Base-by-base conservation (phyloP, 2,329 filamentous ascomycete genomes). In the Aspergillus pseudonomiae region DNA sequence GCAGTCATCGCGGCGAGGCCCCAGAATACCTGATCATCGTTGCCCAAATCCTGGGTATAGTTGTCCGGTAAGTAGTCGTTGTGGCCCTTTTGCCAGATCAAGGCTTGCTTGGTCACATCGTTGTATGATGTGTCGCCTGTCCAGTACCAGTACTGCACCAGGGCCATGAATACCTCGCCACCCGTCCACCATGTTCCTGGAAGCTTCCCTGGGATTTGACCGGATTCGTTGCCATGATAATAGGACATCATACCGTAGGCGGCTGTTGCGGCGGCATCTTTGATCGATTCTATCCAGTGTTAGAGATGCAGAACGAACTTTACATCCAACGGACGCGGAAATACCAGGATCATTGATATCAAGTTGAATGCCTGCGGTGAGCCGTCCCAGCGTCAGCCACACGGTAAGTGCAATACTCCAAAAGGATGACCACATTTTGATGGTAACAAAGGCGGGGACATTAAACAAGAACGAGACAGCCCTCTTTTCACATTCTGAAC, bases 171-270 rank as follows among this genome's bases (percentile, higher is more conserved):
- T 73, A 81, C 77, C 14, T 88, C 86, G 59, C 88, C 86, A 6
- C 87, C 87, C 73, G 92, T 87, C 89, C 89, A 92, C 89, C 89
- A 92, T 81, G 91, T 91, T 74, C 89, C 90, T 3, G 88, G 86
- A 36, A 93, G 79, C 61, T 84, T 77, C 54, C 85, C 85, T 10
- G 83, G 84, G 24, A 82, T 82, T 10, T 79, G 77, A 19, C 82
- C 83, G 1, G 83, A 80, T 54, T 80, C 69, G 64, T 87, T 84
- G 21, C 85, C 85, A 45, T 75, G 77, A 71, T 87, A 87, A 68
- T 81, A 84, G 21, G 72, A 71, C 77, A 86, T 80, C 77, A 86
- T 81, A 53, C 82, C 81, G 62, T 81, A 76, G 4, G 83, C 83
- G 24, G 77, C 73, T 14, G 74, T 74, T 14, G 69, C 71, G 6